Conservation (phyloP, 2,329 filamentous ascomycete species). For the Pestalotiopsis sp. region DNA sequence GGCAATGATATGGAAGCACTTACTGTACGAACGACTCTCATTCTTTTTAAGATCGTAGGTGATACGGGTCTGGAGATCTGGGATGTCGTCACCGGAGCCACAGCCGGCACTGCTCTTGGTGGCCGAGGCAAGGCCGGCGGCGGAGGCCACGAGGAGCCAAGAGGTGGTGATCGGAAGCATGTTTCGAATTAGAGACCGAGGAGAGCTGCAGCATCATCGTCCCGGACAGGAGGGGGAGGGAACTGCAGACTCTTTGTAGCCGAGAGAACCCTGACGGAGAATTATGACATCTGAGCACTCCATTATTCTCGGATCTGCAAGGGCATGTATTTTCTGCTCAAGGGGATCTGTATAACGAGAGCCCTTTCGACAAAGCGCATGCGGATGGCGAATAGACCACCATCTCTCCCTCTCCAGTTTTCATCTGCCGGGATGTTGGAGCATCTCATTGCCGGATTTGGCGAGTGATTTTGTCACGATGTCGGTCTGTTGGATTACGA, state of each 20-base stretch:
- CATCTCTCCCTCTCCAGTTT: background rate
- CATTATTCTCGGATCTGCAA: background rate
- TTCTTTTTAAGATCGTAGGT: background rate
- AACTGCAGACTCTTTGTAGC: background rate
- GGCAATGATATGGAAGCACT: background rate
- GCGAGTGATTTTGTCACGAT: background rate
- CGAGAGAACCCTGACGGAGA: background rate
- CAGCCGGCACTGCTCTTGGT: background rate
- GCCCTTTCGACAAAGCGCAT: background rate
- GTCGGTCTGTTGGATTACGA: background rate
- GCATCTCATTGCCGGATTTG: background rate
- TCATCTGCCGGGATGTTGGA: background rate
- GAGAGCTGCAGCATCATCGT: background rate
- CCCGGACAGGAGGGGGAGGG: background rate
- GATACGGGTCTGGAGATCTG: background rate
- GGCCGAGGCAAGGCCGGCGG: background rate
- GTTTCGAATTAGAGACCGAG: background rate
- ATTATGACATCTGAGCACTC: background rate
- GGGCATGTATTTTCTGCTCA: background rate
- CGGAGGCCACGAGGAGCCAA: background rate
- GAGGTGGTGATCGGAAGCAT: background rate
- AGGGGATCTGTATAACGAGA: background rate
- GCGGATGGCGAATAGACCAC: background rate
- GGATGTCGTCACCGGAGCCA: background rate
- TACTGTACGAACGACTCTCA: background rate